Evolutionary conservation across 2,329 filamentous ascomycete species (phyloP), one percentile per base, ranked within the genome.

Genomic region (Ophiostoma sp.): DNA sequence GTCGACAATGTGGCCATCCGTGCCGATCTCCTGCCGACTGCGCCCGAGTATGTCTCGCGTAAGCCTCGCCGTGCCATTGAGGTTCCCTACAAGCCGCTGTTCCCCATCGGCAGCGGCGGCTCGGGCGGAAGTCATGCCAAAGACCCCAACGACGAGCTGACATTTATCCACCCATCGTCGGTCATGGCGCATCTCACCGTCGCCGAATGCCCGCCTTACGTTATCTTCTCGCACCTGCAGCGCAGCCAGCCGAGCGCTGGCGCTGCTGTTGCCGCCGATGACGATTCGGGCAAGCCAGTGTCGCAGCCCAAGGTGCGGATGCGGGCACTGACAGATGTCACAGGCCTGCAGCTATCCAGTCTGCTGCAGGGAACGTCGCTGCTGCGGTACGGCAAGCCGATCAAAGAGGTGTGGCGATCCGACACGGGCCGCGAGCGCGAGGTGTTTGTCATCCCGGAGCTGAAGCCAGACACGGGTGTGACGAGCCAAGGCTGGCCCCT

Each of bases 1-100:
- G 87, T 98, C 74, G 95, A 99, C 78, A 91, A 97, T 73, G 85
- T 99, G 55, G 95, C 95, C 63, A 93, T 98, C 73, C 91, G 95
- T 70, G 92, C 91, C 4, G 94, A 99, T 77, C 81, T 92, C n/a
- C 84, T 92, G 0, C 91, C 92, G 0, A 84, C 83, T 12, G 90
- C 91, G 0, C 88, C 89, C 0, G 87, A 89, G 83, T 89, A 55
- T 7, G 65, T 60, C 14, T 42, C 66, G 49, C 60, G 47, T 18
- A 92, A 90, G 71, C 91, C 93, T 0, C 87, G 87, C 66, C 87
- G 93, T n/a, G 91, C 93, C 1, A 96, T 95, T 72, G 93, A 98
- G 73, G 91, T 98, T 2, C 91, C 94, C 0, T 99, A 98, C 76
- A 78, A 96, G 6, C 93, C 95, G 0, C 87, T 99, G 4, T 87